phyloP scores from a whole-genome alignment of 257 asterid genomes.

The Gentiana macrophylla region DNA sequence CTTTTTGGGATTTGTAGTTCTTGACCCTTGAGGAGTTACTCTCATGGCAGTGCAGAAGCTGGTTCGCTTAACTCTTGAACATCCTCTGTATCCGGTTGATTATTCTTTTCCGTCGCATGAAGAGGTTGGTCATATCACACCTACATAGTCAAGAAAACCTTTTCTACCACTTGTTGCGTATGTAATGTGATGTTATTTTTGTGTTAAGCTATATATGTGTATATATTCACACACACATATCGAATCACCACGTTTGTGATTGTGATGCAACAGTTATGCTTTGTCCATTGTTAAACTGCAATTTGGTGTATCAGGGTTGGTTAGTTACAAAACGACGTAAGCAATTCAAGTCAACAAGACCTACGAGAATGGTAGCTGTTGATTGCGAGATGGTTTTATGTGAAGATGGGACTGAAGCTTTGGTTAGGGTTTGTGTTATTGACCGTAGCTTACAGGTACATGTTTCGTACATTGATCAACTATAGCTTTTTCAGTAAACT shows the following conservation, averaged over 20 bases:
- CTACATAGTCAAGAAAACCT: too few relatives aligned
- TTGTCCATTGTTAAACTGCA: slow-evolving; percentile 4
- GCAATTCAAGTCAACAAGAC: slow-evolving; percentile 36
- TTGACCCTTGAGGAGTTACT: slow-evolving; percentile 2
- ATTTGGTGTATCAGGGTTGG: slow-evolving; percentile 61
- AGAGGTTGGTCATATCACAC: slow-evolving; percentile 33
- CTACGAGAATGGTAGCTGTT: slow-evolving; percentile 52
- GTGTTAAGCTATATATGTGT: too few relatives aligned
- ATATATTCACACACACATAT: too few relatives aligned
- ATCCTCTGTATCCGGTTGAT: slow-evolving; percentile 66
- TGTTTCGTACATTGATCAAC: not conserved
- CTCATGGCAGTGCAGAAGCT: slow-evolving; percentile 59
- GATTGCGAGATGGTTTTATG: slow-evolving; percentile 99
- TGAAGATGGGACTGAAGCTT: slow-evolving; percentile 87
- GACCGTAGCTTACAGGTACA: slow-evolving; percentile 69
- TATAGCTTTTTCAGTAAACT: not conserved
- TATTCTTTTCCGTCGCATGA: slow-evolving; percentile 78
- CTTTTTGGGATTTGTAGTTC: not conserved
- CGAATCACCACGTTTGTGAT: too few relatives aligned
- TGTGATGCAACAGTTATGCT: too few relatives aligned
- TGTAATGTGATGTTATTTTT: too few relatives aligned
- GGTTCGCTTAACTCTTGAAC: slow-evolving; percentile 63
- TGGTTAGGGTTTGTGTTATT: slow-evolving; percentile 85
- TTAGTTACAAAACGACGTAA: slow-evolving; percentile 33
- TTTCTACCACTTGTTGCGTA: too few relatives aligned